phyloP scores from a whole-genome alignment of 352 stramenopile genomes.

The Blastocystis sp. region DNA sequence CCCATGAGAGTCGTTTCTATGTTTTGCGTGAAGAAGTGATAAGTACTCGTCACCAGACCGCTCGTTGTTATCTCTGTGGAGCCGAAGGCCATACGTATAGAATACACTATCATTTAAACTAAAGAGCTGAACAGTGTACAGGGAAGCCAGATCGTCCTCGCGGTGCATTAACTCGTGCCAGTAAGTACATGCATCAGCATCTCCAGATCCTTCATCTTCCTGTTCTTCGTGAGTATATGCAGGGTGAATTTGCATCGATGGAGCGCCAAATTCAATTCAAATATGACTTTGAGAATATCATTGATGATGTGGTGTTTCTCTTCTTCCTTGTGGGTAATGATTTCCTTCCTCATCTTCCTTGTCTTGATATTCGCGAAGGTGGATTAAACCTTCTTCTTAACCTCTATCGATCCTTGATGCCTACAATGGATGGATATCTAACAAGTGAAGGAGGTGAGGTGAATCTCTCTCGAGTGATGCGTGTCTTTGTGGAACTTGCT shows the following conservation, averaged over 20 bases:
- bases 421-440: slow-evolving; percentile 87
- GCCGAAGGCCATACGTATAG: slow-evolving; percentile 22
- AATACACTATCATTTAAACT: neutral
- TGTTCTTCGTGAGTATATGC: slow-evolving; percentile 71
- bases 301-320: slow-evolving; percentile 85
- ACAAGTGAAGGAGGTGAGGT: slow-evolving; percentile 87
- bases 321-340: slow-evolving; percentile 99
- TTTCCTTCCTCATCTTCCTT: slow-evolving; percentile 95
- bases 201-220: slow-evolving; percentile 70
- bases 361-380: slow-evolving; percentile 95
- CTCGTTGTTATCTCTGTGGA: slow-evolving; percentile 36
- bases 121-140: slow-evolving; percentile 73
- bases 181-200: slow-evolving; percentile 67
- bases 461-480: slow-evolving; percentile 87
- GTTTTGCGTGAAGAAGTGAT: slow-evolving; percentile 90
- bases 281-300: slow-evolving; percentile 92
- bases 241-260: slow-evolving; percentile 67
- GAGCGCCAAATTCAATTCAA: slow-evolving; percentile 79
- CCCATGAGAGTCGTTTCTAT: slow-evolving; percentile 96
- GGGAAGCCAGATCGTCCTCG: neutral
- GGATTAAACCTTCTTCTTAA: slow-evolving; percentile 95
- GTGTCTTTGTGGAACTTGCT: slow-evolving; percentile 91
- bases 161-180: slow-evolving; percentile 19
- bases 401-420: slow-evolving; percentile 86
- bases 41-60: neutral